Evolutionary conservation across 345 rosid species (phyloP).

Genomic region (Gossypium mustelinum): DNA sequence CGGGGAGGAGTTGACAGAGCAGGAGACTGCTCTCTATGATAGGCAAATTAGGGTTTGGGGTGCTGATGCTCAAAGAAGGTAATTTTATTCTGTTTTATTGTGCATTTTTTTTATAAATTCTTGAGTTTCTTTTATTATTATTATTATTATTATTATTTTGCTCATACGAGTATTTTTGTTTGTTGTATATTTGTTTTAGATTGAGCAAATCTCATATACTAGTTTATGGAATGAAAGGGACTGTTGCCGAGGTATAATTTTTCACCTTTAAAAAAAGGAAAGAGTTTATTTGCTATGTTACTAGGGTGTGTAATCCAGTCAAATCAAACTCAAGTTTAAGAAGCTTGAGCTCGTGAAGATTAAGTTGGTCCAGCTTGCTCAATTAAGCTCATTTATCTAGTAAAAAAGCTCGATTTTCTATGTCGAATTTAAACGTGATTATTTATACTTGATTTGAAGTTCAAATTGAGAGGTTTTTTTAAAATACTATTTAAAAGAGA

Average conservation of each 20-base stretch:
- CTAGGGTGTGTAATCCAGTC: neutral
- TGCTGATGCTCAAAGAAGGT: slow-evolving; percentile 94
- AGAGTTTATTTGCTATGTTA: neutral
- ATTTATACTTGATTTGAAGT: neutral
- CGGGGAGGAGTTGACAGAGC: slow-evolving; percentile 92
- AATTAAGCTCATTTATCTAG: no score
- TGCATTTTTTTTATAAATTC: neutral
- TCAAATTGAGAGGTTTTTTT: neutral
- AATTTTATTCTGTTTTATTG: neutral
- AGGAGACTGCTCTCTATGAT: slow-evolving; percentile 91
- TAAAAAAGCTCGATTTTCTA: neutral
- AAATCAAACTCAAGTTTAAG: no score
- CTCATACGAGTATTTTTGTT: neutral
- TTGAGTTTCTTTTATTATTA: neutral
- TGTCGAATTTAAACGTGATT: neutral
- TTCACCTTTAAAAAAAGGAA: neutral
- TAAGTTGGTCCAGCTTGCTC: neutral
- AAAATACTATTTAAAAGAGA: neutral
- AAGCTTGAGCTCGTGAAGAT: neutral
- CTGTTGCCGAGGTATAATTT: slow-evolving; percentile 68
- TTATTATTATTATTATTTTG: neutral
- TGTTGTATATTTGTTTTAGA: slow-evolving; percentile 32
- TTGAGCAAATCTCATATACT: slow-evolving; percentile 75
- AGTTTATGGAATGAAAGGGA: slow-evolving; percentile 79
- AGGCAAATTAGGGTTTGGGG: slow-evolving; percentile 99